Conservation (phyloP, 768 basidiomycete species). For the Lentinula boryana region DNA sequence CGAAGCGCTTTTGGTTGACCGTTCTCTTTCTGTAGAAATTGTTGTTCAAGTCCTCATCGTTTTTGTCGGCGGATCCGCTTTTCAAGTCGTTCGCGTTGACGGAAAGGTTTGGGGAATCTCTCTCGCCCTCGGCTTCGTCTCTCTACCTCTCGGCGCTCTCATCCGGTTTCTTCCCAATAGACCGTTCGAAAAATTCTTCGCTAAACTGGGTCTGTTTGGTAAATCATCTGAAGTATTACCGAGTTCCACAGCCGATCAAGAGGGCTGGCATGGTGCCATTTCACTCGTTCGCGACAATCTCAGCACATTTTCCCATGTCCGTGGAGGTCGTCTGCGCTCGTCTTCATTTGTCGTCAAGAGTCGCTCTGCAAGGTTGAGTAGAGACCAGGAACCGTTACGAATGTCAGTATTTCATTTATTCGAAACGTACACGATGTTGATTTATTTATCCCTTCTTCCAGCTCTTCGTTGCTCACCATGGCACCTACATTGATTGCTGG, state of each 20-base stretch:
- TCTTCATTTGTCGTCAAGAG: conserved; percentile 84
- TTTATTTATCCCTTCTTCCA: conserved; percentile 3
- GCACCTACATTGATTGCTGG: conserved; percentile 69
- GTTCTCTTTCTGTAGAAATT: conserved; percentile 52
- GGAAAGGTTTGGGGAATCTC: conserved; percentile 94
- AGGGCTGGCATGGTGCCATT: conserved; percentile 76
- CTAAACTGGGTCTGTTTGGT: conserved; percentile 51
- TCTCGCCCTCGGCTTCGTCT: conserved; percentile 77
- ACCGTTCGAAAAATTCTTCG: conserved; percentile 65
- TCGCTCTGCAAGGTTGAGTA: conserved; percentile 50
- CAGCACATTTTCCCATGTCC: conserved; percentile 70
- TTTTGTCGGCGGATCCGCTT: conserved; percentile 86
- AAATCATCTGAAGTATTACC: conserved; percentile 60
- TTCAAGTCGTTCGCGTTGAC: conserved; percentile 74
- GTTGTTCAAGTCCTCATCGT: conserved; percentile 84
- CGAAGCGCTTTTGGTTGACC: conserved; percentile 1
- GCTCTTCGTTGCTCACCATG: conserved; percentile 46
- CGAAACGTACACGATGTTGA: background rate
- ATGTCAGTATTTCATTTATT: conserved; percentile 35
- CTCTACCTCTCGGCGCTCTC: conserved; percentile 82
- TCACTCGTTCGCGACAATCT: conserved; percentile 84
- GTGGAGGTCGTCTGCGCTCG: conserved; percentile 83
- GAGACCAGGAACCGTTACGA: conserved; percentile 37
- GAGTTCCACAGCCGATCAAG: conserved; percentile 51
- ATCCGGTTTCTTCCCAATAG: conserved; percentile 77